A percentile compares a stretch with the other conserved stretches of the same genome.
These are phyloP conservation scores for Zymoseptoria passerinii DNA, from an alignment of 2,329 filamentous ascomycete species.

Conservation along the genomic window DNA sequence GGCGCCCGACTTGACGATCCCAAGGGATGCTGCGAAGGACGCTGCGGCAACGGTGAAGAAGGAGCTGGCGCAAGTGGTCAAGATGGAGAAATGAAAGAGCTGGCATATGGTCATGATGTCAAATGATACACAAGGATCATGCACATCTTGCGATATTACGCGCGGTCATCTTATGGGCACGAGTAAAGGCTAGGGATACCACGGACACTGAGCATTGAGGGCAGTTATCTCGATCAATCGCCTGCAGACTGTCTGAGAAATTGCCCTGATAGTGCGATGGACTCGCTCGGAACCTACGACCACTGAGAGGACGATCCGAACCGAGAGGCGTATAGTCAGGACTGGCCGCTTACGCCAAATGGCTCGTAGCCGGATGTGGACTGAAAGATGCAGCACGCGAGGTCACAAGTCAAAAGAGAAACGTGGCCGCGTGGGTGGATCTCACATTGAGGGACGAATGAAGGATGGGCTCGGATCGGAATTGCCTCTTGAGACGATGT, in stretches of 20 bases:
- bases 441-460: too few relatives aligned
- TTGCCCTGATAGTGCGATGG: not conserved
- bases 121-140: not conserved
- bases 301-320: not conserved
- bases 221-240: not conserved
- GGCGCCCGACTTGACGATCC: conserved; percentile 20
- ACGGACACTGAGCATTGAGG: not conserved
- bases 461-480: too few relatives aligned
- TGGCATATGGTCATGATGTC: not conserved
- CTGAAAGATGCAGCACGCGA: too few relatives aligned
- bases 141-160: too few relatives aligned
- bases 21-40: conserved; percentile 41
- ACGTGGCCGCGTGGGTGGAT: too few relatives aligned
- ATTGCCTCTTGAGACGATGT: not conserved
- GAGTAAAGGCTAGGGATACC: not conserved
- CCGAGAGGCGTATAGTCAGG: too few relatives aligned
- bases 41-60: conserved; percentile 46
- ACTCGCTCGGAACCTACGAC: not conserved
- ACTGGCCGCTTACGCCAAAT: too few relatives aligned
- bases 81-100: conserved; percentile 14
- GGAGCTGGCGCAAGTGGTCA: conserved; percentile 29
- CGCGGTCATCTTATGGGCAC: too few relatives aligned
- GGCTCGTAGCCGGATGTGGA: too few relatives aligned
- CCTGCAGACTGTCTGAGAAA: not conserved
- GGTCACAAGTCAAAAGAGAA: too few relatives aligned